A percentile compares a stretch with the other conserved stretches of the same genome.
phyloP scores from a whole-genome alignment of 495 filamentous ascomycete species.

The Talaromyces adpressus region DNA sequence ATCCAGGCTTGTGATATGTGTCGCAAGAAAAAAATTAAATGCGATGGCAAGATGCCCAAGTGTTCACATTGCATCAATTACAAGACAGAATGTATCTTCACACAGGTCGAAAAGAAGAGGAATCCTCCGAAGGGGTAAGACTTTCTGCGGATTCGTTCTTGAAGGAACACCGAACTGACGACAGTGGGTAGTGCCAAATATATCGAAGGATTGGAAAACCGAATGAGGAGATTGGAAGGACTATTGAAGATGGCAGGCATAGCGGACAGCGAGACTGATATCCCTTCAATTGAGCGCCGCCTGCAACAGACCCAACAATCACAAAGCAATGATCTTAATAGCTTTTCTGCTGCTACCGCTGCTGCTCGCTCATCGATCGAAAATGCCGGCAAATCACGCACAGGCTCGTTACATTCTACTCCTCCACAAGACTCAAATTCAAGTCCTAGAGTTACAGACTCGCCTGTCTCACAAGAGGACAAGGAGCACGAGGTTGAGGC shows the following conservation, averaged over 20 bases:
- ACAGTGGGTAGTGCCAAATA: constrained; percentile 71
- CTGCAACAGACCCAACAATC: constrained; percentile 53
- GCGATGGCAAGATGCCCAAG: constrained; percentile 90
- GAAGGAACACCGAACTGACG: neutral
- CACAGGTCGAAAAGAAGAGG: constrained; percentile 96
- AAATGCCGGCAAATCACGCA: constrained; percentile 5
- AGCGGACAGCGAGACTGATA: constrained; percentile 79
- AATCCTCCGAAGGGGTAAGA: constrained; percentile 88
- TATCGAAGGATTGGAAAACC: constrained; percentile 94
- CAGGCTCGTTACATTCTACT: constrained; percentile 36
- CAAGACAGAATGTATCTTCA: constrained; percentile 96
- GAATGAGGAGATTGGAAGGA: constrained; percentile 88
- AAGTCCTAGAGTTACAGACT: constrained; percentile 52
- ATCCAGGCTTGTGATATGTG: constrained; percentile 95
- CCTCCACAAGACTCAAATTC: constrained; percentile 45
- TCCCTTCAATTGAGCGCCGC: constrained; percentile 78
- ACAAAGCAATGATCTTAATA: constrained; percentile 20
- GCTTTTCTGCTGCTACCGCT: constrained; percentile 10
- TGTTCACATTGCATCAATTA: constrained; percentile 98
- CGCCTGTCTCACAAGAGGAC: constrained; percentile 49
- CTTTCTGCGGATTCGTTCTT: too few relatives aligned
- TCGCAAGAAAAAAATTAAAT: constrained; percentile 99
- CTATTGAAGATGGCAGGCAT: constrained; percentile 81
- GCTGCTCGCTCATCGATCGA: constrained; percentile 20
- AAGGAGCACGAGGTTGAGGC: constrained; percentile 74